A percentile compares a stretch with the other conserved stretches of the same genome.
Conservation (phyloP, 2,329 filamentous ascomycete species). For the Stachybotrys echinatus region DNA sequence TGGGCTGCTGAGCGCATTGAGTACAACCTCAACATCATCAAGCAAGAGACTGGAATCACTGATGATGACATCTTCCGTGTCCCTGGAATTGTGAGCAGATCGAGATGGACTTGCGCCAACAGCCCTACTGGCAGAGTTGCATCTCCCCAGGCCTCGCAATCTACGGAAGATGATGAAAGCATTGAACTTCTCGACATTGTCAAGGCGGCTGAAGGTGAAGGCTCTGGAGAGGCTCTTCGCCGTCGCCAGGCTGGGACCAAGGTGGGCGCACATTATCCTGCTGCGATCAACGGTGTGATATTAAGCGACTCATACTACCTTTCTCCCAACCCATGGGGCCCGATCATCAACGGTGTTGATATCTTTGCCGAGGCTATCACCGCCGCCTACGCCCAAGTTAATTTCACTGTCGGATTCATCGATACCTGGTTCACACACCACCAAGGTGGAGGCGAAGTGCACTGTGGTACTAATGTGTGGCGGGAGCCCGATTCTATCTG, state of each 20-base stretch:
- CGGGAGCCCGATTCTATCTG: no score
- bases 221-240: background rate
- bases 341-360: conserved; percentile 16
- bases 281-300: conserved; percentile 14
- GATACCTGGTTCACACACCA: conserved; percentile 23
- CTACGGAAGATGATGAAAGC: background rate
- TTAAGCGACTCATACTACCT: conserved; percentile 9
- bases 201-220: background rate
- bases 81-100: no score
- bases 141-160: background rate
- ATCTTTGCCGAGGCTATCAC: conserved; percentile 14
- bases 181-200: background rate
- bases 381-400: conserved; percentile 13
- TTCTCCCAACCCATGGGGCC: conserved; percentile 19
- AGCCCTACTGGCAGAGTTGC: background rate
- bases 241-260: background rate
- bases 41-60: conserved; percentile 15
- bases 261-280: conserved; percentile 8
- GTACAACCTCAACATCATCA: conserved; percentile 14
- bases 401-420: conserved; percentile 14
- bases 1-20: conserved; percentile 11
- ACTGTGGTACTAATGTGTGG: no score
- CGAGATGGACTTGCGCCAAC: conserved; percentile 10
- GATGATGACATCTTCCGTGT: conserved; percentile 16
- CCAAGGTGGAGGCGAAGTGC: conserved; percentile 15